These are phyloP conservation scores for Tulasnella sp. DNA, from an alignment of 768 basidiomycete species.

Conservation along the genomic window DNA sequence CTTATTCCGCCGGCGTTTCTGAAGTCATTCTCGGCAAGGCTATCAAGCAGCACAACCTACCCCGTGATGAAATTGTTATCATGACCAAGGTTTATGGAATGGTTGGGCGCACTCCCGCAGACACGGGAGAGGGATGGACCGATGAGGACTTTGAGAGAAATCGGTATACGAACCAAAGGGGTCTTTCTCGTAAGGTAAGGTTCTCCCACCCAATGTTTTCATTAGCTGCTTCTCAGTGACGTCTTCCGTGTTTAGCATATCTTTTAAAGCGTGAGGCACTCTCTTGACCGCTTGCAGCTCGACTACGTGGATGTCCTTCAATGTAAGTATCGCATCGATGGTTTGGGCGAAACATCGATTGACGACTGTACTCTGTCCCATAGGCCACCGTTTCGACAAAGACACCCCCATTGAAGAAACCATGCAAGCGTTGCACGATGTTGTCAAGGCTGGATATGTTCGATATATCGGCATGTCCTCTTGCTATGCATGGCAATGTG, in stretches of 20 bases:
- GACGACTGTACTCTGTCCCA: slow-evolving; percentile 56
- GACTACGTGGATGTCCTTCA: slow-evolving; percentile 76
- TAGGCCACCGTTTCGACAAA: slow-evolving; percentile 48
- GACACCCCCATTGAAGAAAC: slow-evolving; percentile 57
- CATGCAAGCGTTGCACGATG: slow-evolving; percentile 65
- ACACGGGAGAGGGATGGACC: slow-evolving; percentile 21
- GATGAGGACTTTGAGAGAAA: slow-evolving; percentile 33
- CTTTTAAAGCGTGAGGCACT: slow-evolving; percentile 51
- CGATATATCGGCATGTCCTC: slow-evolving; percentile 60
- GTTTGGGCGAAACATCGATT: background rate
- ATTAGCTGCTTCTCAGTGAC: background rate
- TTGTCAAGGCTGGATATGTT: slow-evolving; percentile 61
- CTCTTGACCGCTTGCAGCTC: slow-evolving; percentile 61
- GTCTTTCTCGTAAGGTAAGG: slow-evolving; percentile 48
- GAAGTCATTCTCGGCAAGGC: slow-evolving; percentile 38
- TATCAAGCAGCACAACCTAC: slow-evolving; percentile 43
- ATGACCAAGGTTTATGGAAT: slow-evolving; percentile 42
- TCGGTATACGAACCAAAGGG: slow-evolving; percentile 57
- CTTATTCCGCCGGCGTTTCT: slow-evolving; percentile 21
- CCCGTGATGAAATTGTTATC: slow-evolving; percentile 49
- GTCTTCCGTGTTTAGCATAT: slow-evolving; percentile 47
- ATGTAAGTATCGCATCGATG: slow-evolving; percentile 40
- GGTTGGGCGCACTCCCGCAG: slow-evolving; percentile 28
- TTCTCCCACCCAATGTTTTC: background rate
- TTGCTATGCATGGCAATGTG: slow-evolving; percentile 55